Percentiles rank a stretch among this genome's conserved stretches.
phyloP scores from a whole-genome alignment of 2,329 filamentous ascomycete genomes.

The Lachnellula occidentalis region DNA sequence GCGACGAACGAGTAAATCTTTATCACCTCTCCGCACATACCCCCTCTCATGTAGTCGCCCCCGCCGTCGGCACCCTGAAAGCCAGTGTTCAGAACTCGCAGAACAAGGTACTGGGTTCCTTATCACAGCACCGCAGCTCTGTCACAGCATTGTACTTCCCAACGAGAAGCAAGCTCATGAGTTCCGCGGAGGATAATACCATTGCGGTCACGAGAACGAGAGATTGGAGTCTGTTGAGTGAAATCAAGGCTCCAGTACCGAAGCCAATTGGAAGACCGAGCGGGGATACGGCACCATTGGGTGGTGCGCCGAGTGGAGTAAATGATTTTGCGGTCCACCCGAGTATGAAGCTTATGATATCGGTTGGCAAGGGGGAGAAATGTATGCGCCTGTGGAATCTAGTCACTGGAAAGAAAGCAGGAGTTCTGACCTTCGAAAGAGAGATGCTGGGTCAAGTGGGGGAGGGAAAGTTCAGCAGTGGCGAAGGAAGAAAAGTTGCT shows the following conservation, averaged over 20 bases:
- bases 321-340: conserved; percentile 96
- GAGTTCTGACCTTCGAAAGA: conserved; percentile 78
- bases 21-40: conserved; percentile 78
- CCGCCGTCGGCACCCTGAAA: conserved; percentile 60
- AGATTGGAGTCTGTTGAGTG: conserved; percentile 84
- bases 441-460: conserved; percentile 69
- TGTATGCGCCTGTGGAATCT: conserved; percentile 95
- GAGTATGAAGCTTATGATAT: conserved; percentile 94
- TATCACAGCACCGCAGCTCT: conserved; percentile 80
- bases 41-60: conserved; percentile 51
- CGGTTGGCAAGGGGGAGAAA: conserved; percentile 80
- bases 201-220: conserved; percentile 81
- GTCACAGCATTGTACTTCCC: conserved; percentile 79
- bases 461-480: conserved; percentile 69
- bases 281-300: conserved; percentile 81
- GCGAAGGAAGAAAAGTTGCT: conserved; percentile 75
- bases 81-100: conserved; percentile 77
- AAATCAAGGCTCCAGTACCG: conserved; percentile 82
- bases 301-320: conserved; percentile 77
- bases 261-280: conserved; percentile 75
- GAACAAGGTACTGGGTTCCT: conserved; percentile 81
- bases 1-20: conserved; percentile 91
- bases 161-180: conserved; percentile 78
- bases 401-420: conserved; percentile 92
- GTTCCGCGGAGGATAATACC: conserved; percentile 84